A percentile compares a stretch with the other conserved stretches of the same genome.
Evolutionary conservation across 2,329 filamentous ascomycete species (phyloP).

Genomic region (Verticillium alfalfae): DNA sequence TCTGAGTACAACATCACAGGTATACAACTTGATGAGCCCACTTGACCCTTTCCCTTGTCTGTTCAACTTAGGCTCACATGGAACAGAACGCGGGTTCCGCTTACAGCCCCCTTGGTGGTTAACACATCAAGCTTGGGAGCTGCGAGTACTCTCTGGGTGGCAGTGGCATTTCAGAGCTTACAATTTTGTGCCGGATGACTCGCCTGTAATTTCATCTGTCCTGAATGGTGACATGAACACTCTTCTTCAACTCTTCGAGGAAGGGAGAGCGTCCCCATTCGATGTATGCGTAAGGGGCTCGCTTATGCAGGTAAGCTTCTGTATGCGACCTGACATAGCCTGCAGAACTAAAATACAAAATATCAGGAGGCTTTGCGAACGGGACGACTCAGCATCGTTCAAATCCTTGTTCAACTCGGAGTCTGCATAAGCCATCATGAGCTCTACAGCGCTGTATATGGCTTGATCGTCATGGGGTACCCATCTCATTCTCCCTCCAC

Average conservation of each 20-base stretch:
- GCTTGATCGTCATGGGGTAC: too few species aligned
- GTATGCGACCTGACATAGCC: too few species aligned
- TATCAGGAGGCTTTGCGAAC: background rate
- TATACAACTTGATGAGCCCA: background rate
- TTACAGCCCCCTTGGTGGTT: conserved; percentile 3
- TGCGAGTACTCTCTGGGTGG: background rate
- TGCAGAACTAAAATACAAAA: too few species aligned
- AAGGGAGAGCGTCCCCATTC: background rate
- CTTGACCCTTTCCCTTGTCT: too few species aligned
- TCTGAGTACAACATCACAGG: background rate
- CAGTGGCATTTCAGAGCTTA: background rate
- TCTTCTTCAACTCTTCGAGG: background rate
- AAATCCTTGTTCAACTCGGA: background rate
- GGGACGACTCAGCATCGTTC: background rate
- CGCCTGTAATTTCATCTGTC: fast-evolving
- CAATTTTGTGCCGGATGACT: background rate
- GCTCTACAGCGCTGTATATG: too few species aligned
- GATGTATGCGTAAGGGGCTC: background rate
- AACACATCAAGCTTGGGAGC: background rate
- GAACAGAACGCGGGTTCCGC: background rate
- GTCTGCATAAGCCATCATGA: too few species aligned
- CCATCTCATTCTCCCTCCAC: too few species aligned
- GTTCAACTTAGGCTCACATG: background rate
- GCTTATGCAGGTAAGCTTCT: background rate
- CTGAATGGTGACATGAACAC: background rate